A percentile compares a stretch with the other conserved stretches of the same genome.
Conservation (phyloP, 345 rosid genomes). For the Linum lewisii region DNA sequence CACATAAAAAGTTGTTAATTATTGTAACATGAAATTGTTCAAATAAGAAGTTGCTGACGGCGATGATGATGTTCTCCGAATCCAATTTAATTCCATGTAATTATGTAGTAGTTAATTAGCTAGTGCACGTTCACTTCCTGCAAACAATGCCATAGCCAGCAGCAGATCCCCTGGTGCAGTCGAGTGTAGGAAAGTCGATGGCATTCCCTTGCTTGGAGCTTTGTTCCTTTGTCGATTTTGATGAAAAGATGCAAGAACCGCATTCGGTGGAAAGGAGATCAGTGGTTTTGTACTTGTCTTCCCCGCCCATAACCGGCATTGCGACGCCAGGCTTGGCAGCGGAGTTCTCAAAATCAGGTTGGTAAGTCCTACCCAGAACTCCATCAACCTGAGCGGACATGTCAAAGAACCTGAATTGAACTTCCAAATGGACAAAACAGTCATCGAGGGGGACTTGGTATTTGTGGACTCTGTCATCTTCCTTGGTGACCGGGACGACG, state of each 20-base stretch:
- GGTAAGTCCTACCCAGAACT: slow-evolving; percentile 15
- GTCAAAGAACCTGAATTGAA: slow-evolving; percentile 17
- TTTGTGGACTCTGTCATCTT: slow-evolving; percentile 16
- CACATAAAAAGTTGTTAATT: no score
- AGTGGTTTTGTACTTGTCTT: slow-evolving; percentile 9
- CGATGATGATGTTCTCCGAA: no score
- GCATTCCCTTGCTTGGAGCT: background rate
- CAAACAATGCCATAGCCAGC: slow-evolving; percentile 23
- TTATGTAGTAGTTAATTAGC: background rate
- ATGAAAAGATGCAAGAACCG: background rate
- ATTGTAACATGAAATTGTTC: no score
- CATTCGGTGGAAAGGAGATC: slow-evolving; percentile 11
- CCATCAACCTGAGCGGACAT: slow-evolving; percentile 13
- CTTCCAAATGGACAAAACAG: slow-evolving; percentile 15
- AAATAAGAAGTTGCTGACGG: no score
- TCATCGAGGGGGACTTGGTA: slow-evolving; percentile 11
- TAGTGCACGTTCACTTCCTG: slow-evolving; percentile 16
- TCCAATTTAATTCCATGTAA: no score
- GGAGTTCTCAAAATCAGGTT: slow-evolving; percentile 13
- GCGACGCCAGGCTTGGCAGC: slow-evolving; percentile 17
- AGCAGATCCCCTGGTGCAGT: slow-evolving; percentile 19
- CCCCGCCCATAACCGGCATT: slow-evolving; percentile 20
- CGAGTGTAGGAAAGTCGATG: slow-evolving; percentile 11
- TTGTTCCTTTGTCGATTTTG: background rate
- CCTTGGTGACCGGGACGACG: slow-evolving; percentile 21